Evolutionary conservation across 768 basidiomycete genomes (phyloP).

Genomic region (Boletus tomentosulus): DNA sequence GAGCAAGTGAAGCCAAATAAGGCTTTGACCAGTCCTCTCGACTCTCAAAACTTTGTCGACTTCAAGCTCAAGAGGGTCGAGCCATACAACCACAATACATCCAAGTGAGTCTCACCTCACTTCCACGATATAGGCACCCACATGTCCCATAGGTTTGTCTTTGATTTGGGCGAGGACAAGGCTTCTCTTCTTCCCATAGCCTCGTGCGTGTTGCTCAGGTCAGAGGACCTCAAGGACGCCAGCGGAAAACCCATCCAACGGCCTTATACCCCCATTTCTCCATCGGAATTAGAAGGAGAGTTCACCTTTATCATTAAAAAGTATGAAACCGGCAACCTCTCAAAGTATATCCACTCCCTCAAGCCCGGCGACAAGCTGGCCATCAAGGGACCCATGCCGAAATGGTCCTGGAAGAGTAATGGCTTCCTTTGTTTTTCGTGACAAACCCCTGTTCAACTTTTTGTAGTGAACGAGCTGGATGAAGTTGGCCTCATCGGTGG

Average conservation of each 20-base stretch:
- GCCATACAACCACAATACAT: slow-evolving; percentile 93
- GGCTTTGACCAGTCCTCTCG: slow-evolving; percentile 61
- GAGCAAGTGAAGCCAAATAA: slow-evolving; percentile 37
- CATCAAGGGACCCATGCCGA: slow-evolving; percentile 89
- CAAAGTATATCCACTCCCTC: slow-evolving; percentile 75
- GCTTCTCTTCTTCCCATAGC: slow-evolving; percentile 77
- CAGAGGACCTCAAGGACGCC: slow-evolving; percentile 63
- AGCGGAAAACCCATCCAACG: slow-evolving; percentile 87
- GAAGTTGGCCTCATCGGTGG: slow-evolving; percentile 89
- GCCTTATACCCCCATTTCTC: slow-evolving; percentile 91
- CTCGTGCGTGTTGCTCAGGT: slow-evolving; percentile 73
- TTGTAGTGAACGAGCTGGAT: slow-evolving; percentile 78
- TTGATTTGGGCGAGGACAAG: slow-evolving; percentile 74
- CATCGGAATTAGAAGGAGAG: slow-evolving; percentile 69
- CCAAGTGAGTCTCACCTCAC: slow-evolving; percentile 47
- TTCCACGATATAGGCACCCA: not conserved
- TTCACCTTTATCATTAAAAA: slow-evolving; percentile 82
- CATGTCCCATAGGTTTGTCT: slow-evolving; percentile 53
- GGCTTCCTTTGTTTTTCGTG: slow-evolving; percentile 6
- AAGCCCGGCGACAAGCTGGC: slow-evolving; percentile 79
- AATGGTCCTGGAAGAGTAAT: slow-evolving; percentile 80
- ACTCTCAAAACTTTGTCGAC: slow-evolving; percentile 70
- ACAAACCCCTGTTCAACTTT: slow-evolving; percentile 1
- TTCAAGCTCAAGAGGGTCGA: slow-evolving; percentile 78
- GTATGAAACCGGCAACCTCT: slow-evolving; percentile 77